Percentiles rank a stretch among this genome's conserved stretches.
These are phyloP conservation scores for Rhizophora mangle DNA, from an alignment of 345 rosid genomes.

Conservation along the genomic window DNA sequence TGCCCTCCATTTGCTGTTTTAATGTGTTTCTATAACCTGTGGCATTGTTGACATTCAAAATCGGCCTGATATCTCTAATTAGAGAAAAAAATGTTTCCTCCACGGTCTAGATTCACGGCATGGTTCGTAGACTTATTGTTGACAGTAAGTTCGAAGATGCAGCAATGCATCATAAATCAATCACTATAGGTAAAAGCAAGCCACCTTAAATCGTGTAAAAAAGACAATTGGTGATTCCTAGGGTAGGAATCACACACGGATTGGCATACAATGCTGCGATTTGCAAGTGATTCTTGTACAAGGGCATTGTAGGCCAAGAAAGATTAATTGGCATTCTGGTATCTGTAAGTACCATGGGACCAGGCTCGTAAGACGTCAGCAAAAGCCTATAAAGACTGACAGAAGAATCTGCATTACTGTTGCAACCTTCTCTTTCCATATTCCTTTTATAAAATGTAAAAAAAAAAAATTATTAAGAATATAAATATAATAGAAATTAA, in stretches of 20 bases:
- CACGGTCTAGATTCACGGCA: background rate
- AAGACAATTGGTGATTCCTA: conserved; percentile 21
- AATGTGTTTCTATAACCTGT: too few relatives aligned
- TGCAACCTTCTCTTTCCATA: conserved; percentile 41
- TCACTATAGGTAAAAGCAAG: conserved; percentile 8
- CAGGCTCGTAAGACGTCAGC: conserved; percentile 39
- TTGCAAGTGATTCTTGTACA: conserved; percentile 6
- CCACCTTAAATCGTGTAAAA: conserved; percentile 24
- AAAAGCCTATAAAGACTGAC: conserved; percentile 43
- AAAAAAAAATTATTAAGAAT: too few relatives aligned
- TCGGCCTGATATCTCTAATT: too few relatives aligned
- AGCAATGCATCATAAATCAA: background rate
- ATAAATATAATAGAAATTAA: too few relatives aligned
- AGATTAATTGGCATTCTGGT: conserved; percentile 29
- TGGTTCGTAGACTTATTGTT: background rate
- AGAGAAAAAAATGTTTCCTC: too few relatives aligned
- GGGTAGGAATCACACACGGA: conserved; percentile 17
- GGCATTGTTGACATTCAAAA: too few relatives aligned
- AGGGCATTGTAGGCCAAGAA: conserved; percentile 21
- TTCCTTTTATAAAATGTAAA: conserved; percentile 4
- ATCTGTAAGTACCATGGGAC: conserved; percentile 43
- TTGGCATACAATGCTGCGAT: conserved; percentile 12
- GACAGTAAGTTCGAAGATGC: background rate
- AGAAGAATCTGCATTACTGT: conserved; percentile 63
- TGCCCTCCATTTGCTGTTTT: too few relatives aligned